Conservation (phyloP, 2,329 filamentous ascomycete genomes). For the Botrytis sinoallii region DNA sequence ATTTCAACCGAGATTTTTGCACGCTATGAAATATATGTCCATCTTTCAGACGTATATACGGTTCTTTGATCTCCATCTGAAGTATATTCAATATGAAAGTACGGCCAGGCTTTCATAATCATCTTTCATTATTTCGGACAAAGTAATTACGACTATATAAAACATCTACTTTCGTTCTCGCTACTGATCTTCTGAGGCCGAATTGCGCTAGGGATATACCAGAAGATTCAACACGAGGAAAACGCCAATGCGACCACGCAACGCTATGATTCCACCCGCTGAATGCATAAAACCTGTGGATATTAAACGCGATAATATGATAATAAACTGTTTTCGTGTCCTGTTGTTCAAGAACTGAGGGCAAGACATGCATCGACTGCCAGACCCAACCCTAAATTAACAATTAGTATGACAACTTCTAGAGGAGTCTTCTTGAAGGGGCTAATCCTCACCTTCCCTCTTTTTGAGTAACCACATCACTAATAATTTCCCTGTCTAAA, state of each 20-base stretch:
- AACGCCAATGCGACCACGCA: slow-evolving; percentile 20
- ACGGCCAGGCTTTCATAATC: not conserved
- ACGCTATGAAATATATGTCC: slow-evolving; percentile 17
- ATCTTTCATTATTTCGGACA: slow-evolving; percentile 14
- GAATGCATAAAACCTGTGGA: slow-evolving; percentile 18
- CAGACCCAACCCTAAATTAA: slow-evolving; percentile 65
- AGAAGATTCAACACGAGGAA: slow-evolving; percentile 19
- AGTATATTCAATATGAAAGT: not conserved
- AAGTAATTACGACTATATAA: slow-evolving; percentile 20
- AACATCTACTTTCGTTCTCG: slow-evolving; percentile 8
- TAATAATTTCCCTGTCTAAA: slow-evolving; percentile 89
- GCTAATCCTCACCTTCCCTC: slow-evolving; percentile 70
- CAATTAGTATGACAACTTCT: slow-evolving; percentile 29
- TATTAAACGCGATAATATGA: slow-evolving; percentile 19
- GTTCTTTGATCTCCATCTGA: not conserved
- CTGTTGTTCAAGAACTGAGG: slow-evolving; percentile 42
- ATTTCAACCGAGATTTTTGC: slow-evolving; percentile 22
- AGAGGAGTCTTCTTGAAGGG: not conserved
- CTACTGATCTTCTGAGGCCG: slow-evolving; percentile 16
- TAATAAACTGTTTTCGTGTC: slow-evolving; percentile 5
- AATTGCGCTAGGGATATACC: slow-evolving; percentile 21
- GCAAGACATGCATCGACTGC: slow-evolving; percentile 85
- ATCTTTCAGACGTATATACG: not conserved
- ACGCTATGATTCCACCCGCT: slow-evolving; percentile 21
- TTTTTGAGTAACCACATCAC: slow-evolving; percentile 94